Conservation (phyloP, 805 yeast genomes). For the Wickerhamiella allomyrinae region DNA sequence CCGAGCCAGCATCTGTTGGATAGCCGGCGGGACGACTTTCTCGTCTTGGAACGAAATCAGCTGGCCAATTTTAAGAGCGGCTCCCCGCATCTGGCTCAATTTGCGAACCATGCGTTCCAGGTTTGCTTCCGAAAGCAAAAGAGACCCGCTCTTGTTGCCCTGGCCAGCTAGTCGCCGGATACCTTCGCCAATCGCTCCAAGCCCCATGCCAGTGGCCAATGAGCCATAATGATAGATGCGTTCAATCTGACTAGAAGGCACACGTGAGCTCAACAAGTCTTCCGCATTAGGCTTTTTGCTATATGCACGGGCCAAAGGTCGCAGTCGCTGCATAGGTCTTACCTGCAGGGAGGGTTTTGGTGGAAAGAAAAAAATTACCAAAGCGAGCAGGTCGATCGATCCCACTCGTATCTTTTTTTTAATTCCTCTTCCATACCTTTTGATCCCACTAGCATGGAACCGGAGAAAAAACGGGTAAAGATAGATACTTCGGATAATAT, state of each 20-base stretch:
- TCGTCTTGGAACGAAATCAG: conserved; percentile 90
- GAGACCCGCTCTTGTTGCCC: conserved; percentile 27
- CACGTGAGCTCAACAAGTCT: conserved; percentile 48
- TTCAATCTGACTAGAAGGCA: conserved; percentile 78
- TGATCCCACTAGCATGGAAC: neutral
- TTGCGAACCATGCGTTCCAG: conserved; percentile 79
- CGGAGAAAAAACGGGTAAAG: conserved; percentile 1
- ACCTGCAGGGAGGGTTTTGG: neutral
- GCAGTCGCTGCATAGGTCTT: neutral
- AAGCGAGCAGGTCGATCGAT: too few relatives aligned
- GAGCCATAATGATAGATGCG: conserved; percentile 87
- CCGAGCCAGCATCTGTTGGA: conserved; percentile 62
- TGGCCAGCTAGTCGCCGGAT: conserved; percentile 38
- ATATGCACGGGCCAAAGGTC: neutral
- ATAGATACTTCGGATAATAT: neutral
- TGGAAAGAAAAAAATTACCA: neutral
- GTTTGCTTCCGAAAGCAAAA: conserved; percentile 66
- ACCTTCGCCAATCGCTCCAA: conserved; percentile 70
- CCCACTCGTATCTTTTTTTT: neutral
- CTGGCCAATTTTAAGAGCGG: conserved; percentile 95
- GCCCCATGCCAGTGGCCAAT: conserved; percentile 80
- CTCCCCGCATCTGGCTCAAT: conserved; percentile 94
- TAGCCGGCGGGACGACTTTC: conserved; percentile 67
- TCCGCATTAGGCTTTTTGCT: conserved; percentile 13
- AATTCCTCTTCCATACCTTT: neutral